Evolutionary conservation across 495 filamentous ascomycete genomes (phyloP), one percentile per base, ranked within the genome.

Genomic region (Annulohypoxylon nitens): DNA sequence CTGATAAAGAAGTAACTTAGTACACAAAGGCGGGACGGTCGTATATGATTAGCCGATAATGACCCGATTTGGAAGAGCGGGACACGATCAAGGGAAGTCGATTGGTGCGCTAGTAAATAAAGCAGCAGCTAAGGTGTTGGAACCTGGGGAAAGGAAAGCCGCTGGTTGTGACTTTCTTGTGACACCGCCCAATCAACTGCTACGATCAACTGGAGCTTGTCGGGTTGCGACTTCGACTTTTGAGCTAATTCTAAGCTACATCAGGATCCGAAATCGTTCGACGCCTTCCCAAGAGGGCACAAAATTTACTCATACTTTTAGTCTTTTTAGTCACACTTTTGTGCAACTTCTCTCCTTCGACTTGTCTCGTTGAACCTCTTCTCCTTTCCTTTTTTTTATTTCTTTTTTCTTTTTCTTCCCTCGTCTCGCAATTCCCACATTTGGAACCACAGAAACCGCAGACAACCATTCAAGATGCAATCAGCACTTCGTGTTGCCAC

Each of bases 401-500:
- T 68, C 64, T 55, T 63, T 51, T 51, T 64, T 45, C 20, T 20
- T 55, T 53, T 39, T 64, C 20, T 9, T 18, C 10, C 9, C 26
- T 63, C 39, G 39, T 43, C 39, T 20, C 14, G 26, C 16, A 60
- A 12, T 39, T 25, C 14, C 14, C n/a, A 64, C 33, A 25, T 41
- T 43, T 51, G 6, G 12, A n/a, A 54, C 50, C 36, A 39, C 14
- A 53, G n/a, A 23, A 30, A 6, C 30, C 34, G 11, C 11, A 39
- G 12, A 14, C 39, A 34, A 33, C 12, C 67, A 25, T 26, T 58
- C 75, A 81, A 51, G 7, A 78, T 81, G 76, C 72, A 78, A 65
- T 66, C 79, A 47, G 66, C 76, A 57, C 57, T 81, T 20, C 76
- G 75, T 25, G 51, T 78, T 65, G 73, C 73, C 53, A 59, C 76